Base-by-base conservation (phyloP, 2,329 filamentous ascomycete genomes). In the Penicillium frequentans region DNA sequence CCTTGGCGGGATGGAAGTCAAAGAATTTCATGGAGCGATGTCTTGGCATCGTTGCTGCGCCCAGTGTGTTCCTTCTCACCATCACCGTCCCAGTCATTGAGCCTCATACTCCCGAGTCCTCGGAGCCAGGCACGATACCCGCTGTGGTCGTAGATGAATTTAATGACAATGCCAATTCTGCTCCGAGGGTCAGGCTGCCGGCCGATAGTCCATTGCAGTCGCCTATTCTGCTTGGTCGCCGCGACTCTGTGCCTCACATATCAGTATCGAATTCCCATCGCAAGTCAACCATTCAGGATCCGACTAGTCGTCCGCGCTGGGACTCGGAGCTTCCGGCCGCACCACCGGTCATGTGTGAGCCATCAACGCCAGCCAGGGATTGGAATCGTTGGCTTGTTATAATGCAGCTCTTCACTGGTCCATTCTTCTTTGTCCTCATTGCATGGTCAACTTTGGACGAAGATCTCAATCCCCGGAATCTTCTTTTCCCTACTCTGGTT, bases 371-470 rank as follows among this genome's bases (percentile, higher is more conserved):
- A 24, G 14, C 21, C 23, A 81, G 83, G 54, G 82, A 86, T 29
- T 98, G 95, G 93, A 96, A 93, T 68, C 85, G 92, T 52, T 99
- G 95, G 93, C 84, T 99, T 3, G 84, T 96, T 13, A 85, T 87
- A 13, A 74, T 95, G 10, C 96, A 99, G 68, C 82, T 95, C 49
- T 92, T 97, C 70, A 90, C 89, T 0, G 91, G 93, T 0, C 95
- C 95, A 0, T 74, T 95, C 23, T 96, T 98, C 73, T 85, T 93
- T 45, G 84, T 90, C 1, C 71, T 91, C 19, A 86, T 96, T 29
- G 73, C 91, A 21, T 96, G 77, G 77, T 73, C 71, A 9, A 73
- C 75, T 54, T 80, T 88, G 29, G 86, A 89, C 47, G 73, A 83
- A 47, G 79, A 83, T n/a, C 73, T 79, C 29, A 79, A 84, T 1